These are phyloP conservation scores for Gentiana straminea DNA, from an alignment of 257 asterid genomes.

Conservation along the genomic window DNA sequence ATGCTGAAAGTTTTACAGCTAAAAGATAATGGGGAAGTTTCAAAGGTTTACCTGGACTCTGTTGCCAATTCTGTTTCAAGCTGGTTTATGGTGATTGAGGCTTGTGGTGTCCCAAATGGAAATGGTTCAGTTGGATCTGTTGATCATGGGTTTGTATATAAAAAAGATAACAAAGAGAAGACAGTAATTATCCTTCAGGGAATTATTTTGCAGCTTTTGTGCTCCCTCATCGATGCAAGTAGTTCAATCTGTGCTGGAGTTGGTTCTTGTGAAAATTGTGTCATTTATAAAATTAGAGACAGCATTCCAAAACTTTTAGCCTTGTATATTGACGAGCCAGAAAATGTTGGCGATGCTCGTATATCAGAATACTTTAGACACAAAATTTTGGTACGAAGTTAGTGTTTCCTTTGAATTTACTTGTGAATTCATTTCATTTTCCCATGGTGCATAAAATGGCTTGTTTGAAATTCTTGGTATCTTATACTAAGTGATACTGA, in stretches of 20 bases:
- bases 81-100: conserved; percentile 31
- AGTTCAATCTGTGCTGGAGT: conserved; percentile 23
- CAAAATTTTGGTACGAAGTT: conserved; percentile 61
- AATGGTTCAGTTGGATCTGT: conserved; percentile 19
- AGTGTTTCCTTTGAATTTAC: not conserved
- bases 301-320: conserved; percentile 43
- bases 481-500: not conserved
- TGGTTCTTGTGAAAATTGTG: conserved; percentile 16
- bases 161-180: conserved; percentile 16
- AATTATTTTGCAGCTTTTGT: conserved; percentile 49
- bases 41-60: conserved; percentile 33
- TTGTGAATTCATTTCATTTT: not conserved
- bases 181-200: conserved; percentile 38
- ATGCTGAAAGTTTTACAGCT: conserved; percentile 49
- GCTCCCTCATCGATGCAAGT: conserved; percentile 43
- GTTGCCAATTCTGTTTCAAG: conserved; percentile 32
- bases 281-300: conserved; percentile 27
- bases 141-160: conserved; percentile 13
- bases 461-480: not conserved
- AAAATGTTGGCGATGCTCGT: conserved; percentile 20
- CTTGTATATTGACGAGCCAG: conserved; percentile 40
- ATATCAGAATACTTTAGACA: conserved; percentile 58
- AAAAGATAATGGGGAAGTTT: conserved; percentile 26
- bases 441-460: not conserved
- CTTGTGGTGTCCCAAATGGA: conserved; percentile 10